Evolutionary conservation across 2,329 filamentous ascomycete species (phyloP).

Genomic region (Talaromyces piceae): DNA sequence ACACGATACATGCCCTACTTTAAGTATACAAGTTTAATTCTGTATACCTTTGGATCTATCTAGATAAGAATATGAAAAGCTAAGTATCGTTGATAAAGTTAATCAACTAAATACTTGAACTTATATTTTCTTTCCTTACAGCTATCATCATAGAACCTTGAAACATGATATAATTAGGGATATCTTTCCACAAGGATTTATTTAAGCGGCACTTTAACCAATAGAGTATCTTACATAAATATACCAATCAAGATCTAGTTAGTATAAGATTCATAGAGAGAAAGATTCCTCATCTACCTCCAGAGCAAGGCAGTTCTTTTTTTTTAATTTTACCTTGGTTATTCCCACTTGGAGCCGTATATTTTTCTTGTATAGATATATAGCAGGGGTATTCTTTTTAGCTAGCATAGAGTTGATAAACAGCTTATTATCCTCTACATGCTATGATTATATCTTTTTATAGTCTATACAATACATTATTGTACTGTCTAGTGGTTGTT

Average conservation of each 20-base stretch:
- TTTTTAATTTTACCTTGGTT: background rate
- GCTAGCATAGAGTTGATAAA: background rate
- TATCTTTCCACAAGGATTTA: background rate
- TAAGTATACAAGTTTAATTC: background rate
- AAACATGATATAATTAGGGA: background rate
- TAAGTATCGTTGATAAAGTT: background rate
- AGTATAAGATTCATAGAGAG: background rate
- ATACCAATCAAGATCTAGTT: background rate
- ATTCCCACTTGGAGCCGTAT: background rate
- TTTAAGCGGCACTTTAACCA: background rate
- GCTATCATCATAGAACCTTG: background rate
- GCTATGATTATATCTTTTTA: background rate
- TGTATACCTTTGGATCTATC: background rate
- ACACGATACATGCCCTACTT: background rate
- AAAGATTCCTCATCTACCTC: background rate
- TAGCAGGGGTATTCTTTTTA: background rate
- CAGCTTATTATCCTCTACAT: background rate
- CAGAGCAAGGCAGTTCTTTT: background rate
- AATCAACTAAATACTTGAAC: background rate
- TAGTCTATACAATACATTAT: background rate
- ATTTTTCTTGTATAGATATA: background rate
- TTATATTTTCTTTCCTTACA: background rate
- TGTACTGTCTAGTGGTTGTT: background rate
- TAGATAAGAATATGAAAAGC: background rate
- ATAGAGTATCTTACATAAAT: background rate